Percentiles rank a stretch among this genome's conserved stretches.
These are phyloP conservation scores for Paramecium tetraurelia DNA, from an alignment of 73 alveolate genomes.

Conservation along the genomic window DNA sequence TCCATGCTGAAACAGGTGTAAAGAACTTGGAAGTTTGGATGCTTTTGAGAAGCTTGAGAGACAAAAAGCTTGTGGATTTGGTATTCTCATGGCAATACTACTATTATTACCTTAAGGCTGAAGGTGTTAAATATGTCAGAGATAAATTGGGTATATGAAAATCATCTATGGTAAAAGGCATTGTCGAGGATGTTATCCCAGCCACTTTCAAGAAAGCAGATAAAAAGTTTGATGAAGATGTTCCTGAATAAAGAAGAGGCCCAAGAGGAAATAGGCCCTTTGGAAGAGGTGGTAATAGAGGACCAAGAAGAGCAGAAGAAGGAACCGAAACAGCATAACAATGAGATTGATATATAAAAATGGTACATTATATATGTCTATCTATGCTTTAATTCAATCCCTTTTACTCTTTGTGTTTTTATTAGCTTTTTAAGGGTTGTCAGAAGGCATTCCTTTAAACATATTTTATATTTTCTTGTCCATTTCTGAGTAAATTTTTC, in stretches of 20 bases:
- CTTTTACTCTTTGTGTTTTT: not conserved
- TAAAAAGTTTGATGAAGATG: constrained; percentile 38
- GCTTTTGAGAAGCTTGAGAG: constrained; percentile 28
- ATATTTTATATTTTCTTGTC: constrained; percentile 12
- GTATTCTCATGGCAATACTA: constrained; percentile 53
- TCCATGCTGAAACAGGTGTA: constrained; percentile 39
- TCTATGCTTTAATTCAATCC: not conserved
- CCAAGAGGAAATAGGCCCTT: not conserved
- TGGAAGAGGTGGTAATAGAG: constrained; percentile 31
- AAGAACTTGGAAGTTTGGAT: constrained; percentile 36
- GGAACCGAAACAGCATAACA: not conserved
- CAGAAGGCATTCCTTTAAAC: constrained; percentile 25
- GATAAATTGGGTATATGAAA: constrained; percentile 14
- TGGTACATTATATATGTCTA: not conserved
- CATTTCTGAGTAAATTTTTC: not conserved
- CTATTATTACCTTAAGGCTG: constrained; percentile 34
- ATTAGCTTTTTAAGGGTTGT: not conserved
- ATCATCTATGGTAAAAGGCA: not conserved
- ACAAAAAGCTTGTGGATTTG: constrained; percentile 23
- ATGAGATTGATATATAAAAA: not conserved
- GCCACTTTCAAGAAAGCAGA: constrained; percentile 36
- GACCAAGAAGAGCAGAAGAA: constrained; percentile 37
- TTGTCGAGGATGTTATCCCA: constrained; percentile 42
- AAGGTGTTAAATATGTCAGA: constrained; percentile 41
- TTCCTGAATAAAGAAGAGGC: constrained; percentile 36